A percentile compares a stretch with the other conserved stretches of the same genome.
These are phyloP conservation scores for Hebeloma cylindrosporum DNA, from an alignment of 768 basidiomycete genomes.

Conservation along the genomic window DNA sequence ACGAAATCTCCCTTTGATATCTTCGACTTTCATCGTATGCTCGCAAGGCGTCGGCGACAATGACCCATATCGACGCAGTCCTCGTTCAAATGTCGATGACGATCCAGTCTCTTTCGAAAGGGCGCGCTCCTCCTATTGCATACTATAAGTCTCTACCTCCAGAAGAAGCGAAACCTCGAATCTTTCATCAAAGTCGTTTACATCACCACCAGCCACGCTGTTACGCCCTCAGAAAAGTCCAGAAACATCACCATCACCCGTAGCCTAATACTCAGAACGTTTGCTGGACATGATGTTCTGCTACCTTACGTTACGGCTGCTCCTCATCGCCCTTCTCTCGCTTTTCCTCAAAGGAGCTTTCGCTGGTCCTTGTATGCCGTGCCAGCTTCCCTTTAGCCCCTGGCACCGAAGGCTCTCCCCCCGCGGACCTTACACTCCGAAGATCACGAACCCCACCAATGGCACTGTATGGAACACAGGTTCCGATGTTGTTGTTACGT, in stretches of 20 bases:
- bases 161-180: slow-evolving; percentile 2
- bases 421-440: slow-evolving; percentile 41
- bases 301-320: slow-evolving; percentile 22
- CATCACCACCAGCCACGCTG: slow-evolving; percentile 14
- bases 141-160: slow-evolving; percentile 12
- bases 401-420: slow-evolving; percentile 14
- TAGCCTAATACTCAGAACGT: slow-evolving; percentile 17
- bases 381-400: slow-evolving; percentile 21
- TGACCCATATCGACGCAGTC: too few relatives aligned
- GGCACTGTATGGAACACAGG: slow-evolving; percentile 42
- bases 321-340: slow-evolving; percentile 23
- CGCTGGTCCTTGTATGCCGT: slow-evolving; percentile 29
- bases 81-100: slow-evolving; percentile 6
- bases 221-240: too few relatives aligned
- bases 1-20: too few relatives aligned
- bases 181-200: slow-evolving; percentile 16
- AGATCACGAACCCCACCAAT: slow-evolving; percentile 38
- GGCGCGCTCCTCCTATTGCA: slow-evolving; percentile 22
- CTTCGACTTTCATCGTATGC: too few relatives aligned
- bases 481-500: slow-evolving; percentile 38
- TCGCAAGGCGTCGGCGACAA: too few relatives aligned
- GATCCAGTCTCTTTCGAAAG: slow-evolving; percentile 17
- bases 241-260: neutral
- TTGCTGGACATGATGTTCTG: slow-evolving; percentile 37
- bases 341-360: slow-evolving; percentile 23